phyloP scores from a whole-genome alignment of 148 eudicot genomes.

The Rhododendron williamsianum region DNA sequence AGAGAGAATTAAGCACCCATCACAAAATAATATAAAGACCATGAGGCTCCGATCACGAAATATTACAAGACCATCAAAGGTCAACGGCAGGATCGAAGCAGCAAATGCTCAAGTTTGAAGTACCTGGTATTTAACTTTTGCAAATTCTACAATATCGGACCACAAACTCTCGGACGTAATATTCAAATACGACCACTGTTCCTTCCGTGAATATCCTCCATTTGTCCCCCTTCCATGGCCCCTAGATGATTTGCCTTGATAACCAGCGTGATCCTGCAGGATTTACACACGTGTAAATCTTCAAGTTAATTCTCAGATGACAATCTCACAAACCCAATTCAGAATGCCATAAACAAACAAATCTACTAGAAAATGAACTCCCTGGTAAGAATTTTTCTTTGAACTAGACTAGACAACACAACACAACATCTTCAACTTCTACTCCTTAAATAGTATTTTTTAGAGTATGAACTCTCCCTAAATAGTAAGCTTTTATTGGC shows the following conservation, averaged over 20 bases:
- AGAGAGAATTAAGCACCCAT: slow-evolving; percentile 11
- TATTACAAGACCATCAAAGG: slow-evolving; percentile 5
- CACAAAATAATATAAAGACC: not conserved
- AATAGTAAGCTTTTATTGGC: not conserved
- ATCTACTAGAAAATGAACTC: not conserved
- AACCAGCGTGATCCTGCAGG: slow-evolving; percentile 47
- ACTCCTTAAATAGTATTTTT: not conserved
- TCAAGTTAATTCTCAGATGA: not conserved
- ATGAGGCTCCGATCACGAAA: not conserved
- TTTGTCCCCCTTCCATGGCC: slow-evolving; percentile 45
- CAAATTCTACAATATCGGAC: slow-evolving; percentile 74
- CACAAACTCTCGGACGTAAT: slow-evolving; percentile 69
- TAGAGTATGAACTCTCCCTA: not conserved
- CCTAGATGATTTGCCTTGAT: slow-evolving; percentile 48
- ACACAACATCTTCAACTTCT: not conserved
- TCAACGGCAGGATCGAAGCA: not conserved
- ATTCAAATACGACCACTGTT: slow-evolving; percentile 35
- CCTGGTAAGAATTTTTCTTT: not conserved
- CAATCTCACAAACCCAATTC: not conserved
- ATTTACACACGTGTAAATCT: not conserved
- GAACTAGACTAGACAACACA: not conserved
- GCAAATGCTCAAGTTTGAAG: not conserved
- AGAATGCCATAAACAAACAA: not conserved
- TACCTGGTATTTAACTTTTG: slow-evolving; percentile 95
- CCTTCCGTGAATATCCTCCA: slow-evolving; percentile 38